Conservation (phyloP, 2,329 filamentous ascomycete genomes). For the Pseudogymnoascus sp. region DNA sequence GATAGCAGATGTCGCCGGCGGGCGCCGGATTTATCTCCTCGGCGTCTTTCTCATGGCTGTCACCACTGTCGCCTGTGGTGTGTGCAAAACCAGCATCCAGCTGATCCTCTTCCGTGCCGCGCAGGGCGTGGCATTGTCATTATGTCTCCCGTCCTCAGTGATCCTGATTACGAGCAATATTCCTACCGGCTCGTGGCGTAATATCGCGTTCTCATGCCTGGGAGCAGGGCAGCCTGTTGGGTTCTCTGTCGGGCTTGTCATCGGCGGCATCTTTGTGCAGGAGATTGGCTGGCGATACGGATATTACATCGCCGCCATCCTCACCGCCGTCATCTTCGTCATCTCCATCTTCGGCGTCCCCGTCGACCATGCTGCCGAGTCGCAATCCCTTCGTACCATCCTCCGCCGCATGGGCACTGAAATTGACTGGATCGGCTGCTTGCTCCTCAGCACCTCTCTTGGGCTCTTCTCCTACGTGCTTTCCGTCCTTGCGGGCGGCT, state of each 20-base stretch:
- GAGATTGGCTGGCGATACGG: constrained; percentile 43
- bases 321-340: constrained; percentile 21
- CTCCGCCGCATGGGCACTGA: constrained; percentile 24
- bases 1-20: constrained; percentile 41
- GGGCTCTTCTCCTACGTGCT: constrained; percentile 42
- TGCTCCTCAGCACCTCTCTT: constrained; percentile 37
- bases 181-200: constrained; percentile 38
- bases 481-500: constrained; percentile 15
- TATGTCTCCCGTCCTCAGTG: constrained; percentile 41
- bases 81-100: constrained; percentile 32
- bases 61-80: constrained; percentile 37
- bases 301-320: constrained; percentile 39
- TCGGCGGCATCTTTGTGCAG: constrained; percentile 42
- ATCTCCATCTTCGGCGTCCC: constrained; percentile 18
- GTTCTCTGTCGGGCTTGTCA: constrained; percentile 41
- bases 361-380: constrained; percentile 1
- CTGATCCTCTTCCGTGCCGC: constrained; percentile 40
- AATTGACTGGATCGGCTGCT: constrained; percentile 46
- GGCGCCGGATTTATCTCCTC: constrained; percentile 35
- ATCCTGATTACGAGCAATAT: constrained; percentile 40
- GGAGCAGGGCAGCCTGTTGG: constrained; percentile 43
- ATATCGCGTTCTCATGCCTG: constrained; percentile 43
- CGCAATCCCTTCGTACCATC: constrained; percentile 11
- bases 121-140: constrained; percentile 37
- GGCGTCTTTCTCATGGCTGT: constrained; percentile 36